Base-by-base conservation (phyloP, 2,329 filamentous ascomycete genomes). In the Fusarium temperatum region DNA sequence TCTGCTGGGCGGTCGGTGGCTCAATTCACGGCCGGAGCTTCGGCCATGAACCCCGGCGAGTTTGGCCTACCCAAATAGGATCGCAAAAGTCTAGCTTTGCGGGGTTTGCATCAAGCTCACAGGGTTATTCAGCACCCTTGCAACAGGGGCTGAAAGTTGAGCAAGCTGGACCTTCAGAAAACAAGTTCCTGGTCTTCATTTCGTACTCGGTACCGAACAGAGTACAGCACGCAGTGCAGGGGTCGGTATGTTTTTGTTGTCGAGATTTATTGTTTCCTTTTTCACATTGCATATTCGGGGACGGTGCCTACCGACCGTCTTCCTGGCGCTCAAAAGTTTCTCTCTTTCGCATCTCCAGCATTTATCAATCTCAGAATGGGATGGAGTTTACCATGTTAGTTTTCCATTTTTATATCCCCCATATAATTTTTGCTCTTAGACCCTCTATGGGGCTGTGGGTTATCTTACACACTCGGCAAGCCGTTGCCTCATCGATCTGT, bases 291-390 rank as follows among this genome's bases (percentile, higher is more conserved):
- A 70, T 64, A 54, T 66, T 60, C 48, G 65, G 71, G 47, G 61
- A 51, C 60, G 55, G 54, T 32, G 30, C 54, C 28, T 55, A 54
- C 30, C 41, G 44, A 65, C 60, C 45, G 56, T 50, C 44, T 70
- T 64, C 72, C 67, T 66, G 75, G 75, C 75, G 75, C 74, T 75
- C 59, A 77, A 77, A 77, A 77, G 75, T 77, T 72, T 75, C 63
- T 50, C 26, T 50, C 57, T 59, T 30, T 66, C 62, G 63, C 72
- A 75, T 76, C 56, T 66, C 66, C 60, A 71, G 54, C 71, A 74
- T 74, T 72, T 63, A 65, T 63, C 47, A 56, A 69, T 35, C 44
- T 41, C 58, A 73, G 58, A 55, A 30, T 51, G 45, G 69, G 67
- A 58, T 64, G 75, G 73, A 76, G 73, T 76, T 76, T 54, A 63